Evolutionary conservation across 192 early-diverging fungal genomes (phyloP).

Genomic region (Podila minutissima): DNA sequence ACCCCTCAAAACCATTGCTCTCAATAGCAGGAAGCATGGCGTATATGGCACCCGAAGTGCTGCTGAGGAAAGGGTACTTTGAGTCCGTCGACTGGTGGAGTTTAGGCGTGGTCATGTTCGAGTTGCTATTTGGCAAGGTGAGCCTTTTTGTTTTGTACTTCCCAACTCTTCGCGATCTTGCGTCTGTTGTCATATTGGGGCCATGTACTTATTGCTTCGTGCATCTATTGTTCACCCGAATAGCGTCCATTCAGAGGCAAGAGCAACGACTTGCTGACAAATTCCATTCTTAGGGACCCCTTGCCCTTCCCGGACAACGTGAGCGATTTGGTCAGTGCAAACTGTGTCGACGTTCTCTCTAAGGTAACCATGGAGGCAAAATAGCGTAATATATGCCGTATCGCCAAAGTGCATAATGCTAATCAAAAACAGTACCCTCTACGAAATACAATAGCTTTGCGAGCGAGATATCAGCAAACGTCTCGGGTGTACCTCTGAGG

Average conservation of each 20-base stretch:
- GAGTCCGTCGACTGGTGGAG: conserved; percentile 83
- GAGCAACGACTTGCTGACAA: conserved; percentile 76
- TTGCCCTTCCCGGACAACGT: conserved; percentile 73
- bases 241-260: conserved; percentile 85
- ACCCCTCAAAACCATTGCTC: conserved; percentile 69
- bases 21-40: conserved; percentile 86
- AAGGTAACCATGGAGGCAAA: conserved; percentile 48
- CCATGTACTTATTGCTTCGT: too few species aligned
- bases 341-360: conserved; percentile 62
- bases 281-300: conserved; percentile 76
- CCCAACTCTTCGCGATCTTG: too few species aligned
- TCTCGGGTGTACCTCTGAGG: conserved; percentile 81
- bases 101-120: conserved; percentile 81
- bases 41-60: conserved; percentile 89
- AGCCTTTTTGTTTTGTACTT: neutral
- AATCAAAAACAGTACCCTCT: too few species aligned
- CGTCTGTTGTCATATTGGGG: too few species aligned
- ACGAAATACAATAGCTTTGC: conserved; percentile 61
- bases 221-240: too few species aligned
- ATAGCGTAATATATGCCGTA: neutral
- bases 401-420: neutral
- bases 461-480: conserved; percentile 78
- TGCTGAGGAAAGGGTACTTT: conserved; percentile 65
- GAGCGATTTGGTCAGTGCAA: conserved; percentile 49
- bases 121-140: conserved; percentile 82